phyloP scores from a whole-genome alignment of 2,329 filamentous ascomycete genomes.

The Blastomyces emzantsi region DNA sequence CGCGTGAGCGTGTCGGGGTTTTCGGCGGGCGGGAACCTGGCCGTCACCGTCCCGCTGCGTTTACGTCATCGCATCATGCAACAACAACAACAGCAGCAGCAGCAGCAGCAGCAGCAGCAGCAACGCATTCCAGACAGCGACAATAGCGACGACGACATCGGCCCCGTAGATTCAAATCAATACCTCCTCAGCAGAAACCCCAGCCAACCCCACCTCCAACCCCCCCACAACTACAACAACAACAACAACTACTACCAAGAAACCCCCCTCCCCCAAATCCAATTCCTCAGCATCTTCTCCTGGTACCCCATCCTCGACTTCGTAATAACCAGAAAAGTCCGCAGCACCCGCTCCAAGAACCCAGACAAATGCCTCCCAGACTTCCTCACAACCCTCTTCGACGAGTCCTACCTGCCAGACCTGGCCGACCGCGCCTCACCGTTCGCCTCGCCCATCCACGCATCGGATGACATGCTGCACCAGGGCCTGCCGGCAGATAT shows the following conservation, averaged over 20 bases:
- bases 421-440: conserved; percentile 45
- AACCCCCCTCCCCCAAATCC: conserved; percentile 30
- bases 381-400: conserved; percentile 43
- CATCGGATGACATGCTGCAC: conserved; percentile 45
- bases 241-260: not conserved
- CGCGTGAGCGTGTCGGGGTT: conserved; percentile 54
- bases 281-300: conserved; percentile 48
- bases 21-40: conserved; percentile 55
- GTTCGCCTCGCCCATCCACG: conserved; percentile 51
- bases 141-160: not conserved
- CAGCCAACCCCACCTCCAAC: not conserved
- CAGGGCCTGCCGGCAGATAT: conserved; percentile 50
- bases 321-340: conserved; percentile 50
- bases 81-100: conserved; percentile 13
- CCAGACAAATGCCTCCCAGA: conserved; percentile 42
- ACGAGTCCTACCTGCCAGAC: conserved; percentile 40
- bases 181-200: conserved; percentile 23
- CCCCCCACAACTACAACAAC: not conserved
- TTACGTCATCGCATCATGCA: conserved; percentile 29
- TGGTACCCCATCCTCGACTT: conserved; percentile 58
- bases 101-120: conserved; percentile 12
- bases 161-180: conserved; percentile 26
- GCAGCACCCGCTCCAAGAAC: conserved; percentile 46
- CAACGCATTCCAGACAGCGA: not conserved
- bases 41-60: conserved; percentile 52